Evolutionary conservation across 768 basidiomycete genomes (phyloP), one percentile per base, ranked within the genome.

Genomic region (Flagelloscypha sp.): DNA sequence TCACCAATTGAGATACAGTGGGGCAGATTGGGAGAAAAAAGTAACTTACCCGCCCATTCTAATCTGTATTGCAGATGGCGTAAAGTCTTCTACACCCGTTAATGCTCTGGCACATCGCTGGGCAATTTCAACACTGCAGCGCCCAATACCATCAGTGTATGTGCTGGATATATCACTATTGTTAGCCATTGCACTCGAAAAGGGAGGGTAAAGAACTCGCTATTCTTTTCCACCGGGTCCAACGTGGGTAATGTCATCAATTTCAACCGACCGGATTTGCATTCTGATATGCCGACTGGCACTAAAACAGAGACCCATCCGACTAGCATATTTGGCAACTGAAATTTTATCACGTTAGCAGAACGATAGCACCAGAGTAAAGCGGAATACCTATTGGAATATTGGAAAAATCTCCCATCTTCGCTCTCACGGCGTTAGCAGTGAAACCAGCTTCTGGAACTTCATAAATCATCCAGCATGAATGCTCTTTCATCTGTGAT

Each of bases 401-500:
- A 8, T 7, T 7, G 0, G 36, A 38, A 15, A 47, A 47, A 28
- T 47, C 46, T 1, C 46, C 46, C 46, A 47, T 47, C 30, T 38
- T 29, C 20, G 21, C 19, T 7, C 46, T 33, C 7, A 47, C 40
- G 20, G 36, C 40, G 5, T 47, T 27, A 10, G 46, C 46, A 4
- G 46, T 47, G 15, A 47, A 47, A 6, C 40, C 37, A 12, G 33
- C 37, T 4, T 39, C 36, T n/a, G n/a, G n/a, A n/a, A n/a, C n/a
- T 13, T 47, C 46, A 13, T 37, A 43, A 0, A 47, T 35, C 46
- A 47, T 47, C 46, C 46, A 47, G 35, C 43, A 47, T 1, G 46
- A 47, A 24, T 42, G 46, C 15, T 47, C 46, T 21, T 47, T 47
- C 5, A 47, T 18, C 31, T 45, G 43, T 13, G 46, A 47, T 22